Evolutionary conservation across 352 stramenopile species (phyloP).

Genomic region (Phytopythium aichiense): DNA sequence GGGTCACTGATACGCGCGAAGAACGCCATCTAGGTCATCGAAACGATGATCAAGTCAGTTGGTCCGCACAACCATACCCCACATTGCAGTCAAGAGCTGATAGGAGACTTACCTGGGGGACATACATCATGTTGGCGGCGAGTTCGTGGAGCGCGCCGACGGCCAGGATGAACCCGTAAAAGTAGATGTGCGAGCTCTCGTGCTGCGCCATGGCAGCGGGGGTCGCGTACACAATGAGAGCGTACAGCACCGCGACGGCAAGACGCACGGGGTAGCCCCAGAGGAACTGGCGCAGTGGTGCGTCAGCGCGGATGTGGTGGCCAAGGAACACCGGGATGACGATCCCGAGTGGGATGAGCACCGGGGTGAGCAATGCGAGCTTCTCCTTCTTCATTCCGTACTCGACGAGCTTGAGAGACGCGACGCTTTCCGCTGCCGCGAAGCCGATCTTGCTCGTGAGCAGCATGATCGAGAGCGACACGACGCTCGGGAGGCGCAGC

Average conservation of each 20-base stretch:
- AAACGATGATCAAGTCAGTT: not conserved
- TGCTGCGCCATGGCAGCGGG: slow-evolving; percentile 73
- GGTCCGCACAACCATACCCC: not conserved
- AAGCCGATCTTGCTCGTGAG: slow-evolving; percentile 93
- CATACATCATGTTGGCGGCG: slow-evolving; percentile 90
- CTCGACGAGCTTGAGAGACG: slow-evolving; percentile 91
- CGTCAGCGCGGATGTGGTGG: slow-evolving; percentile 59
- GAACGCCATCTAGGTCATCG: slow-evolving; percentile 94
- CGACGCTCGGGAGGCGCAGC: slow-evolving; percentile 81
- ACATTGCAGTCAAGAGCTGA: not conserved
- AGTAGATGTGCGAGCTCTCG: slow-evolving; percentile 70
- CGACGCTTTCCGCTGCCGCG: slow-evolving; percentile 86
- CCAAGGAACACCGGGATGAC: slow-evolving; percentile 82
- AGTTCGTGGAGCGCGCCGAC: slow-evolving; percentile 78
- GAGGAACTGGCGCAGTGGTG: slow-evolving; percentile 75
- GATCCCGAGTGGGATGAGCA: slow-evolving; percentile 87
- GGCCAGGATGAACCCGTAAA: slow-evolving; percentile 73
- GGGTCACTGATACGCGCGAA: slow-evolving; percentile 97
- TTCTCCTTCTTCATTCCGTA: slow-evolving; percentile 93
- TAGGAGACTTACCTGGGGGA: slow-evolving; percentile 51
- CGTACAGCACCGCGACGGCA: slow-evolving; percentile 78
- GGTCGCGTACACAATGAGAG: slow-evolving; percentile 76
- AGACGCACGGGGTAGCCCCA: slow-evolving; percentile 86
- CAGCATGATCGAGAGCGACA: slow-evolving; percentile 83
- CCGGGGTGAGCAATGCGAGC: slow-evolving; percentile 79